A percentile compares a stretch with the other conserved stretches of the same genome.
Conservation (phyloP, 306 rosid species). For the Begonia peltatifolia region DNA sequence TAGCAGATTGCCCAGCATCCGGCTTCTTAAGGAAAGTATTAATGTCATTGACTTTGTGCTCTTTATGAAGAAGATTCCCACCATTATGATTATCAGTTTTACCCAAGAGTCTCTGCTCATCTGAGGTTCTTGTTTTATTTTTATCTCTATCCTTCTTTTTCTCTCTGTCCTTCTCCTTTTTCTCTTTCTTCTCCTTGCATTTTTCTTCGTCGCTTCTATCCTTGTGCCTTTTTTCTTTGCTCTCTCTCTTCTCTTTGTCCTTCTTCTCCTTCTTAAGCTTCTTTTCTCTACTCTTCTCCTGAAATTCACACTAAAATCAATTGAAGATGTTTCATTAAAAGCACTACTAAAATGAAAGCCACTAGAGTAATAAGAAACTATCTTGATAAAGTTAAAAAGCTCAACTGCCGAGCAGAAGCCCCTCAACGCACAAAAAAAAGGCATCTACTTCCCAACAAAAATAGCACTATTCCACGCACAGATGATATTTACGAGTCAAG, state of each 20-base stretch:
- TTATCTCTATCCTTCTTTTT: slow-evolving; percentile 43
- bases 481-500: too few species aligned
- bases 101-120: slow-evolving; percentile 38
- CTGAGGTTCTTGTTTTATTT: slow-evolving; percentile 32
- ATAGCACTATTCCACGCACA: background rate
- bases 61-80: slow-evolving; percentile 33
- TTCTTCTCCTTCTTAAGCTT: slow-evolving; percentile 57
- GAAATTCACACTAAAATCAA: slow-evolving; percentile 9
- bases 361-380: background rate
- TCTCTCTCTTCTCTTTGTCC: slow-evolving; percentile 55
- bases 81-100: slow-evolving; percentile 24
- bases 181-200: slow-evolving; percentile 59
- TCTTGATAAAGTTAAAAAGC: background rate
- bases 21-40: slow-evolving; percentile 29
- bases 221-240: slow-evolving; percentile 48
- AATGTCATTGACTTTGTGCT: slow-evolving; percentile 20
- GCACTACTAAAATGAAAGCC: background rate
- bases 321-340: background rate
- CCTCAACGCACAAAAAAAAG: background rate
- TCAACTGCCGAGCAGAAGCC: background rate
- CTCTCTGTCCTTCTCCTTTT: slow-evolving; percentile 56
- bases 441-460: background rate
- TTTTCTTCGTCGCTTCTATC: slow-evolving; percentile 46
- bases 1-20: slow-evolving; percentile 27
- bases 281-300: slow-evolving; percentile 64